Evolutionary conservation across 768 basidiomycete genomes (phyloP), one percentile per base, ranked within the genome.

Genomic region (Podaxis carcinomalis): DNA sequence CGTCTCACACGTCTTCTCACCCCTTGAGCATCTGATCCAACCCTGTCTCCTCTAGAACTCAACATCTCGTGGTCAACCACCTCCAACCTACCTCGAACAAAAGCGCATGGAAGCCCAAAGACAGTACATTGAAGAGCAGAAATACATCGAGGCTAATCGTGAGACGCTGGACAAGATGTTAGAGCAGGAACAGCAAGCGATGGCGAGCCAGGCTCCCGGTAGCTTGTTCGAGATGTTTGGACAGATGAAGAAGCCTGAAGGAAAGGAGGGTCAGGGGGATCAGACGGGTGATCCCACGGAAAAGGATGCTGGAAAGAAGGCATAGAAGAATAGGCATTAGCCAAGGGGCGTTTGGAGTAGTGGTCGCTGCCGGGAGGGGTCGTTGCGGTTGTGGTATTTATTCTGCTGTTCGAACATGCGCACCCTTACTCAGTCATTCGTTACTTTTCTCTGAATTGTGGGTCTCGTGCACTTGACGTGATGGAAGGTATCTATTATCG

Each of bases 21-120:
- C 32, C 32, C 19, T 1, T 39, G n/a, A 13, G 42, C 28, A 13
- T 40, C 21, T 37, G 37, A 46, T 36, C 44, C n/a, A 35, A 44
- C 7, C 35, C 51, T 51, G 37, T 19, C 57, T 54, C 25, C 46
- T 28, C 23, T 28, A 65, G 70, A 44, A 69, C 54, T 47, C 69
- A 36, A 62, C 60, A 19, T 57, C 70, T 35, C 69, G 68, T 25
- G 68, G 68, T 16, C 70, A 65, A 10, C 69, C 77, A 13, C 82
- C 83, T 0, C 77, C 74, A 1, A 83, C 82, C 2, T 83, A 83
- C 63, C 76, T 84, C 21, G 83, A 84, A 63, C 76, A 75, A 64
- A 83, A 82, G 61, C 79, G 82, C 5, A 66, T 69, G 37, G 81
- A 84, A 62, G 82, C 83, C 1, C 83, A 83, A 65, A 61, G 71